phyloP scores from a whole-genome alignment of 1,284 basidiomycete species.

The Vanrija sp. region DNA sequence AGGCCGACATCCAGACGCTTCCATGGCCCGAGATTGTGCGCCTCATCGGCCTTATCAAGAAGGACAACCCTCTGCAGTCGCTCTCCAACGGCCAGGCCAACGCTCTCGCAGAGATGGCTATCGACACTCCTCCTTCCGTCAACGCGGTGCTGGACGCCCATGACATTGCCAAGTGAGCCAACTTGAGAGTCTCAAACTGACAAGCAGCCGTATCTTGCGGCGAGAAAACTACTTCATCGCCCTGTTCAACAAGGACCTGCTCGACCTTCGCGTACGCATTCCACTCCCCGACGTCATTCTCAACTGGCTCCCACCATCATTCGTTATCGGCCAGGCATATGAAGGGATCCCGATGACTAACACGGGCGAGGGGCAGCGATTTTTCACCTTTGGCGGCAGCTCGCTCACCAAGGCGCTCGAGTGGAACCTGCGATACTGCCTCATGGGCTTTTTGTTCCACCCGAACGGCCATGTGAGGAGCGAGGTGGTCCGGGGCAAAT shows the following conservation, averaged over 20 bases:
- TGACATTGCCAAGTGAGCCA: constrained; percentile 57
- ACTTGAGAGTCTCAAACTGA: neutral
- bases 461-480: constrained; percentile 78
- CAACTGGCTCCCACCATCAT: constrained; percentile 26
- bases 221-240: constrained; percentile 98
- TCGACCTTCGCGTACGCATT: constrained; percentile 69
- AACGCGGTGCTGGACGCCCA: constrained; percentile 83
- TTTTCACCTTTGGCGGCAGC: constrained; percentile 44
- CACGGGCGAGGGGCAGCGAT: constrained; percentile 11
- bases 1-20: constrained; percentile 96
- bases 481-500: constrained; percentile 81
- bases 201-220: constrained; percentile 73
- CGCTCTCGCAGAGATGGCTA: constrained; percentile 42
- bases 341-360: constrained; percentile 23
- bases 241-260: constrained; percentile 91
- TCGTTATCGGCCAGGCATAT: constrained; percentile 26
- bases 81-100: constrained; percentile 54
- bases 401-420: constrained; percentile 80
- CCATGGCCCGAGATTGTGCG: constrained; percentile 93
- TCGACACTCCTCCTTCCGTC: constrained; percentile 34
- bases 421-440: constrained; percentile 92
- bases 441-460: constrained; percentile 93
- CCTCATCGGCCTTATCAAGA: constrained; percentile 79
- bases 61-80: constrained; percentile 83
- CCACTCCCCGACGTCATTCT: constrained; percentile 61